Evolutionary conservation across 768 basidiomycete species (phyloP).

Genomic region (Kwoniella pini): DNA sequence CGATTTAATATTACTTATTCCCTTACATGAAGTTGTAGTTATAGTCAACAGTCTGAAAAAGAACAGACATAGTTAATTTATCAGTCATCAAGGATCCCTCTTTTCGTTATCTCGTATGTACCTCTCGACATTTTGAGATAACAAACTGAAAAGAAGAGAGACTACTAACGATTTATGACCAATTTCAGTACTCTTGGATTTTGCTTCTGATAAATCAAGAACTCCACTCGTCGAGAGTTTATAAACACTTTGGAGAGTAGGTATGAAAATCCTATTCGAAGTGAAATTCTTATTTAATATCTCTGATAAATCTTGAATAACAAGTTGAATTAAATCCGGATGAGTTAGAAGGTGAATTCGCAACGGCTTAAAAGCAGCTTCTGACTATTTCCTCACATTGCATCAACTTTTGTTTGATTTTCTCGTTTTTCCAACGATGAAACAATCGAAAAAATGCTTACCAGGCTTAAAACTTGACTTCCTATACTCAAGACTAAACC

Average conservation of each 20-base stretch:
- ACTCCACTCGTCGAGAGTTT: conserved; percentile 70
- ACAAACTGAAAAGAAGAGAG: no score
- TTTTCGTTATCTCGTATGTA: no score
- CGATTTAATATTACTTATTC: conserved; percentile 72
- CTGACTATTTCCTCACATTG: no score
- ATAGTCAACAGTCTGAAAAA: conserved; percentile 47
- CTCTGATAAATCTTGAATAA: conserved; percentile 64
- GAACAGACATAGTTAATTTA: conserved; percentile 5
- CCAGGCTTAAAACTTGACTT: conserved; percentile 81
- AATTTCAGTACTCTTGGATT: no score
- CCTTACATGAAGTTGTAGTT: conserved; percentile 63
- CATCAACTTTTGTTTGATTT: no score
- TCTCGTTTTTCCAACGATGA: no score
- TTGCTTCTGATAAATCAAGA: conserved; percentile 53
- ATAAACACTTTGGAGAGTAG: conserved; percentile 74
- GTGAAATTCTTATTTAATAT: conserved; percentile 62
- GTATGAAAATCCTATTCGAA: conserved; percentile 76
- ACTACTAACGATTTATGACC: conserved; percentile 19
- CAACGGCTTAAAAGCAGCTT: conserved; percentile 58
- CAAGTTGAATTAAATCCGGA: conserved; percentile 2
- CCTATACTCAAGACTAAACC: conserved; percentile 72
- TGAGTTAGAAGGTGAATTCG: conserved; percentile 59
- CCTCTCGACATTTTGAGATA: no score
- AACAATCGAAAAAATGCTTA: conserved; percentile 56
- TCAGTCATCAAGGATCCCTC: background rate